A percentile compares a stretch with the other conserved stretches of the same genome.
These are phyloP conservation scores for Pythium sp. DNA, from an alignment of 352 stramenopile species.

Conservation along the genomic window DNA sequence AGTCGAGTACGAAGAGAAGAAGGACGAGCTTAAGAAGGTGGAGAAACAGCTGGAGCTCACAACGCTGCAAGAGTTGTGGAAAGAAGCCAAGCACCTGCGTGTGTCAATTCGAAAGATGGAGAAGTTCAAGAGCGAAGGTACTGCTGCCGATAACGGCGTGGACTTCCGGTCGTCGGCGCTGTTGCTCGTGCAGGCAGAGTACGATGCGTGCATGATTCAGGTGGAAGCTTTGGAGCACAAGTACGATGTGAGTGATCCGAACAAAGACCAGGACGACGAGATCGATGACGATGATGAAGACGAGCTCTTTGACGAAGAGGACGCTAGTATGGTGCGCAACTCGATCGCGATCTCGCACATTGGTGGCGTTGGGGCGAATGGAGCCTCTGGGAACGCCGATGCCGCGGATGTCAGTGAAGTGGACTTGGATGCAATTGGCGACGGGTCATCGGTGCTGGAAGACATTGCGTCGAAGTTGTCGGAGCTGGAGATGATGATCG, in stretches of 20 bases:
- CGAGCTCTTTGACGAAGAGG: slow-evolving; percentile 38
- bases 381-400: slow-evolving; percentile 5
- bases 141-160: slow-evolving; percentile 48
- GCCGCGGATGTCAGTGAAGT: slow-evolving; percentile 12
- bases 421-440: slow-evolving; percentile 27
- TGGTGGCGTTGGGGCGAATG: background rate
- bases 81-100: slow-evolving; percentile 64
- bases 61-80: slow-evolving; percentile 71
- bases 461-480: slow-evolving; percentile 58
- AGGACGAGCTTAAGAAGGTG: slow-evolving; percentile 67
- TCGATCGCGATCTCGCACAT: slow-evolving; percentile 7
- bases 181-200: slow-evolving; percentile 74
- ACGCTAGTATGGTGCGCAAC: slow-evolving; percentile 22
- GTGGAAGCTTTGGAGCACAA: slow-evolving; percentile 68
- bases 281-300: slow-evolving; percentile 45
- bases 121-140: slow-evolving; percentile 62
- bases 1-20: slow-evolving; percentile 71
- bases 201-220: slow-evolving; percentile 61
- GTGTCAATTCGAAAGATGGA: slow-evolving; percentile 62
- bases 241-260: slow-evolving; percentile 57
- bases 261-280: slow-evolving; percentile 53
- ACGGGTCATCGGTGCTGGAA: slow-evolving; percentile 37
- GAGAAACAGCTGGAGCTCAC: slow-evolving; percentile 74
- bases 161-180: slow-evolving; percentile 69
- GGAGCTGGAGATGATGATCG: slow-evolving; percentile 64